A percentile compares a stretch with the other conserved stretches of the same genome.
Evolutionary conservation across 2,329 filamentous ascomycete species (phyloP).

Genomic region (Fusarium duplospermum): DNA sequence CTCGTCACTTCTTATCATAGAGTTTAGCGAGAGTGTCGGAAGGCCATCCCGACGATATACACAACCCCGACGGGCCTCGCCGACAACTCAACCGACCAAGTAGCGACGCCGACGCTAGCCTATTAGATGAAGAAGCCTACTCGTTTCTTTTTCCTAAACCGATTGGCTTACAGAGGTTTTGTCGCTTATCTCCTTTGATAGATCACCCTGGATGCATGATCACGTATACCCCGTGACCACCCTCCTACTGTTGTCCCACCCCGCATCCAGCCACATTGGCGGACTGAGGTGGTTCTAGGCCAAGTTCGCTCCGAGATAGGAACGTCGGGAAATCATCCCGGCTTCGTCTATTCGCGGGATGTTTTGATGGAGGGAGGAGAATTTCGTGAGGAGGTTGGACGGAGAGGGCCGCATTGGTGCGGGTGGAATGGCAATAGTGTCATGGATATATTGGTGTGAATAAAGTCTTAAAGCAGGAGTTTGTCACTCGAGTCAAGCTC

Average conservation of each 20-base stretch:
- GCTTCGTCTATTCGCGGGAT: not conserved
- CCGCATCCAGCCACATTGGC: constrained; percentile 13
- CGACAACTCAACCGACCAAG: constrained; percentile 4
- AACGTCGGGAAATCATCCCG: constrained; percentile 15
- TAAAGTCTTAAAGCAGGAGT: not conserved
- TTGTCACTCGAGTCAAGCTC: not conserved
- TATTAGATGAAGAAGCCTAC: constrained; percentile 7
- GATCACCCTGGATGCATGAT: constrained; percentile 25
- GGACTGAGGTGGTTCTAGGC: not conserved
- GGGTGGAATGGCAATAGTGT: not conserved
- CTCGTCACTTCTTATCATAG: not conserved
- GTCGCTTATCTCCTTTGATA: not conserved
- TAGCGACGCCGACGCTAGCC: constrained; percentile 8
- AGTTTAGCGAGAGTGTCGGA: constrained; percentile 16
- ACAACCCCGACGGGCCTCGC: not conserved
- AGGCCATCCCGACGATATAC: constrained; percentile 21
- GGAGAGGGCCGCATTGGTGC: not conserved
- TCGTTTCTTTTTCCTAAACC: not conserved
- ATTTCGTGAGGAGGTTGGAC: not conserved
- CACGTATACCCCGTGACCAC: constrained; percentile 20
- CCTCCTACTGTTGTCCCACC: not conserved
- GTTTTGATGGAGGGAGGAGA: not conserved
- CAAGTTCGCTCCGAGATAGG: constrained; percentile 12
- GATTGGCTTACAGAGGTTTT: constrained; percentile 3
- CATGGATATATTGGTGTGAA: constrained; percentile 2